Base-by-base conservation (phyloP, 495 filamentous ascomycete genomes). In the Xylaria curta region DNA sequence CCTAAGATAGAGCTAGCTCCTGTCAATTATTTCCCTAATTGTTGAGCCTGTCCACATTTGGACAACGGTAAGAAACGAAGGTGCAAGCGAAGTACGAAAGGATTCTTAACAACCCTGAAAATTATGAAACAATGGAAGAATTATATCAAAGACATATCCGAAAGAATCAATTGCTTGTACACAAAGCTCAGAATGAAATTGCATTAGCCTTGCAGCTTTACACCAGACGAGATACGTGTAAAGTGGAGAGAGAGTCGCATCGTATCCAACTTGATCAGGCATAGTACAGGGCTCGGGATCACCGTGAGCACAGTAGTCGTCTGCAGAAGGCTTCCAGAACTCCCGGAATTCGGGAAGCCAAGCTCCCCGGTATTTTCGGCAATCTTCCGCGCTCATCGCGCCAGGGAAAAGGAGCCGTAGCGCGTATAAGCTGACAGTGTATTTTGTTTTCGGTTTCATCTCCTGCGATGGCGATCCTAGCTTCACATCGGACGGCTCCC, bases 21-120 rank as follows among this genome's bases (percentile, higher is more conserved):
- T 42, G 61, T n/a, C 61, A 65, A 46, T 65, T 65, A 42, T 42
- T 65, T 65, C 61, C 61, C 38, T 28, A 65, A 7, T 65, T 6
- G 26, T 31, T 44, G 21, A 42, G n/a, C n/a, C 36, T 64, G 13
- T 64, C 61, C 36, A 42, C 38, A 21, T 46, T 64, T 46, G 61
- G 28, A 24, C 61, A 42, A 65, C 26, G 40, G 44, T n/a, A 2
- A 36, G 61, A 28, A 46, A 65, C 33, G 8, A 60, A 60, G 58
- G 3, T 60, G 31, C 31, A 21, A 59, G 56, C 31, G 33, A n/a
- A n/a, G 31, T 8, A 12, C 54, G 28, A 24, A 9, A 26, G 21
- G 53, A 56, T 56, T 28, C 28, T 15, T 3, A 56, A 17, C 12
- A 56, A 17, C 53, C 26, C 28, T 21, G 26, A 56, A 4, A 56